Evolutionary conservation across 2,329 filamentous ascomycete genomes (phyloP).

Genomic region (Davidsoniella eucalypti): DNA sequence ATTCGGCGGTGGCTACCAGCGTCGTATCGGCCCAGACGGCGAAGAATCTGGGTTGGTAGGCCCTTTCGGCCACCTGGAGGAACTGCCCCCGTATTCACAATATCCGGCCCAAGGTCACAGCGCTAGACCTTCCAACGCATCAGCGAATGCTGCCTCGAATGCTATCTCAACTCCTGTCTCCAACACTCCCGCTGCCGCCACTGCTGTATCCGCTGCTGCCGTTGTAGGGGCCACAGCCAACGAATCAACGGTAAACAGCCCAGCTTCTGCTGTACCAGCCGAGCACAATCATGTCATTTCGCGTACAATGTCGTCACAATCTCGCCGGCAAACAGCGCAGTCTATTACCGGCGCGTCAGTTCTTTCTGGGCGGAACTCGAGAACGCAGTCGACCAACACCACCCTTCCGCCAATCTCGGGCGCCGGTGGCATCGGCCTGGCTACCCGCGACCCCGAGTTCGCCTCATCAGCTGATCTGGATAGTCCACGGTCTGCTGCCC

Average conservation of each 20-base stretch:
- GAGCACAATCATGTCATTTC: neutral
- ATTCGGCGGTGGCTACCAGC: conserved; percentile 52
- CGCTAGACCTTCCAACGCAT: conserved; percentile 30
- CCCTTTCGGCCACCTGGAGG: conserved; percentile 75
- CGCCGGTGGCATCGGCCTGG: conserved; percentile 44
- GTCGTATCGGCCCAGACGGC: conserved; percentile 59
- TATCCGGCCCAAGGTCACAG: conserved; percentile 61
- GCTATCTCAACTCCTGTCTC: neutral
- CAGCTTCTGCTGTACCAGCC: conserved; percentile 1
- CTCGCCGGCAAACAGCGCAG: neutral
- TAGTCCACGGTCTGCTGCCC: conserved; percentile 33
- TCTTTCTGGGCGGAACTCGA: neutral
- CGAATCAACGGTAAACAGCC: neutral
- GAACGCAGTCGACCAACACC: neutral
- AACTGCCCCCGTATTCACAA: conserved; percentile 77
- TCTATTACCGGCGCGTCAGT: conserved; percentile 7
- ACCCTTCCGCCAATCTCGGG: conserved; percentile 28
- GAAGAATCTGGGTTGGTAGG: conserved; percentile 87
- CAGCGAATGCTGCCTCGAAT: conserved; percentile 14
- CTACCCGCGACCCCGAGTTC: conserved; percentile 46
- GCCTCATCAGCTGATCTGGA: conserved; percentile 36
- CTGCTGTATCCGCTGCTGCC: conserved; percentile 1
- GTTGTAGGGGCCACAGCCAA: neutral
- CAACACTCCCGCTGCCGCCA: conserved; percentile 1
- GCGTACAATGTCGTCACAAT: neutral